Base-by-base conservation (phyloP, 495 filamentous ascomycete species). In the Collariella sp. region DNA sequence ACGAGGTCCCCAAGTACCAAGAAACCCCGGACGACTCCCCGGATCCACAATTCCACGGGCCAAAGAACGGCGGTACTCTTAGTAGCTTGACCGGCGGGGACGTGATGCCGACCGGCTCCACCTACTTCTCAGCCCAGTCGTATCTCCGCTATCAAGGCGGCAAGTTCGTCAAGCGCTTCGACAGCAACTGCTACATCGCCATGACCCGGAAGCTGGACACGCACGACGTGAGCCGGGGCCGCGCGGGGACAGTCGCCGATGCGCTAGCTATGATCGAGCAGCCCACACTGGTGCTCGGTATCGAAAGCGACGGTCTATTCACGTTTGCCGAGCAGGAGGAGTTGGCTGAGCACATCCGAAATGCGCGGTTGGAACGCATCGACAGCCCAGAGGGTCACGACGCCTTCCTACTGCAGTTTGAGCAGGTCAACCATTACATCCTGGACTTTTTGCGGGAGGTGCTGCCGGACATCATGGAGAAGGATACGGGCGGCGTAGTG, bases 191-290 rank as follows among this genome's bases (percentile, higher is more conserved):
- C 73, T 98, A 98, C 72, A 97, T 98, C 53, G 90, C 93, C 55
- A 96, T 97, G 67, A 97, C 93, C 6, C 87, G 93, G 55, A 98
- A 98, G 70, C 83, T 98, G n/a, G 93, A 98, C 63, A 98, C 93
- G 3, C 93, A 98, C 66, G 93, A 98, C 65, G 81, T 98, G 24
- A 90, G 88, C 19, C 79, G 89, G 20, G 77, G 83, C 58, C 83
- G 89, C 18, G 71, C 76, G 15, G 62, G 74, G 39, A 81, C 80
- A 15, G 78, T 95, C 22, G 71, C 75, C 15, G 79, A 85, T 23
- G 90, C 91, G 7, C 76, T 98, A n/a, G 77, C 79, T 2, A 72
- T 85, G 58, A 88, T 98, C 45, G 71, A 88, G 58, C 93, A 98
- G 69, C 93, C 93, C 0, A 82, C 87, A 0, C 72, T 98, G 7